Evolutionary conservation across 2,329 filamentous ascomycete species (phyloP), one percentile per base, ranked within the genome.

Genomic region (Coniella lustricola): DNA sequence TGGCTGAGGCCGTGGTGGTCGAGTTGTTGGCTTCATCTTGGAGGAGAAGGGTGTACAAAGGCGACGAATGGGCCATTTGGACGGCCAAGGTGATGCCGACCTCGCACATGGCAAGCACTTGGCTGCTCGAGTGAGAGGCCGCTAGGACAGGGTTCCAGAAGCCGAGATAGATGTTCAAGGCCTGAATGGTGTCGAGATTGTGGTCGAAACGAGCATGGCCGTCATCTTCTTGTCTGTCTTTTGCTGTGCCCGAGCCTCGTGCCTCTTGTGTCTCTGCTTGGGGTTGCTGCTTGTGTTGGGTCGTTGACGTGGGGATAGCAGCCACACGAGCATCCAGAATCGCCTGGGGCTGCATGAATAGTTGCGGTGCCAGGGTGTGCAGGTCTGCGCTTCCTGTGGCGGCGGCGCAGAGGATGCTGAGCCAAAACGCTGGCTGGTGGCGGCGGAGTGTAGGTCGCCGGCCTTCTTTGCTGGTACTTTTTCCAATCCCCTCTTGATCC

Each of bases 321-420:
- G 39, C 17, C 2, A 50, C 32, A 16, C 22, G 34, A 1, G n/a
- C 7, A 8, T 50, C 47, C 9, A 52, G 32, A 7, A 47, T 25
- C 2, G 4, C 14, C 18, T 50, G 32, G 37, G 50, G 21, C 20
- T 50, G 47, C 5, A 3, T 12, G 1, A 35, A 42, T 25, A 52
- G 9, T 9, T 10, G 16, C 12, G 33, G 34, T 10, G 39, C 17
- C 2, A 52, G 34, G 10, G 22, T 22, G 16, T 46, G 7, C 13
- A 46, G 22, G 41, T 40, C 46, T 2, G 29, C n/a, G 1, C 47
- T 50, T 14, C 50, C 50, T 1, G 25, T 9, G 2, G 50, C 43
- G 3, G 50, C 50, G 14, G 50, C 50, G 13, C 50, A 46, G n/a
- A 52, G 46, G 37, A 46, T 37, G 34, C 50, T 52, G 33, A 52